phyloP scores from a whole-genome alignment of 2,329 filamentous ascomycete genomes.

The Monosporascus sp. region DNA sequence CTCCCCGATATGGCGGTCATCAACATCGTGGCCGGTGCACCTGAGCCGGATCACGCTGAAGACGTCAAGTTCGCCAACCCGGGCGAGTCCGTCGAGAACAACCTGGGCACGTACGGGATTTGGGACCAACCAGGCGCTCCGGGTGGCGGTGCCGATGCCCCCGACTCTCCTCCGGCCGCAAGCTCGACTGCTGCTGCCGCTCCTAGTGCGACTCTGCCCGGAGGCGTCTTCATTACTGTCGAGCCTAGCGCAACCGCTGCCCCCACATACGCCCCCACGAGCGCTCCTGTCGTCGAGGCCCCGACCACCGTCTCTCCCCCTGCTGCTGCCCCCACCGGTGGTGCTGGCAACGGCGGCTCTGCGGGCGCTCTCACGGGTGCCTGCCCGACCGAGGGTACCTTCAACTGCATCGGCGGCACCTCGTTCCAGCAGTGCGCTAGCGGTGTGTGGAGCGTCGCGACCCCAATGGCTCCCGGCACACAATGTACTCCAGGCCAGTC shows the following conservation, averaged over 20 bases:
- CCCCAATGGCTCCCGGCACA: constrained; percentile 40
- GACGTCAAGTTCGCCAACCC: constrained; percentile 66
- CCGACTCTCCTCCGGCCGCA: constrained; percentile 11
- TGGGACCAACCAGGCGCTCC: constrained; percentile 26
- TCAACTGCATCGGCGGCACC: constrained; percentile 47
- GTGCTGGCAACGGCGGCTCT: constrained; percentile 6
- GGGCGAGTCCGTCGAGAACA: constrained; percentile 50
- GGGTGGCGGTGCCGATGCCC: constrained; percentile 11
- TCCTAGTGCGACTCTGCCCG: constrained; percentile 12
- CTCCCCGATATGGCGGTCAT: constrained; percentile 73
- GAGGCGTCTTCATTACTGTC: constrained; percentile 15
- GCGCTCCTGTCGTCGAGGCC: not conserved
- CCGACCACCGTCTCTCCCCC: constrained; percentile 13
- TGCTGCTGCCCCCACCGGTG: constrained; percentile 21
- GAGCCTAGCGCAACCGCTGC: constrained; percentile 10
- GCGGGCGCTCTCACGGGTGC: constrained; percentile 30
- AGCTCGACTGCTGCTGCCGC: constrained; percentile 9
- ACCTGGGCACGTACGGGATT: constrained; percentile 27
- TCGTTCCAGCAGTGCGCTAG: constrained; percentile 51
- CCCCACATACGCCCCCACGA: constrained; percentile 6
- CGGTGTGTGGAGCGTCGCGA: constrained; percentile 41
- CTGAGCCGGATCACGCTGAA: too few species aligned
- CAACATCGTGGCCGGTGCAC: constrained; percentile 46
- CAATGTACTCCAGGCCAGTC: constrained; percentile 38
- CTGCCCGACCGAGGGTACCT: constrained; percentile 43